Base-by-base conservation (phyloP, 768 basidiomycete species). In the Zangia roseola region DNA sequence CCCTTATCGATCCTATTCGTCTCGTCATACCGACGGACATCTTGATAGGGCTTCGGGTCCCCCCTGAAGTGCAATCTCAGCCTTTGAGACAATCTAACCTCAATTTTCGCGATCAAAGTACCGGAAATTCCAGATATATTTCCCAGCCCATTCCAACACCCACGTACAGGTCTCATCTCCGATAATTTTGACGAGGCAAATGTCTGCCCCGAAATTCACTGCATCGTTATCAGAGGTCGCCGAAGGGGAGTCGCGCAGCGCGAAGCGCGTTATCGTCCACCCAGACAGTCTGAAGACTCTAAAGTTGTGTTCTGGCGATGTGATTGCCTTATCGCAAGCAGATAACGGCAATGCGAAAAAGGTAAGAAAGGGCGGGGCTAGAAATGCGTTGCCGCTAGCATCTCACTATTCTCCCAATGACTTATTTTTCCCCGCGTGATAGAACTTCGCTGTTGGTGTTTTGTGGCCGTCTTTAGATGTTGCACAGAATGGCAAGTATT, bases 391-490 rank as follows among this genome's bases (percentile, higher is more conserved):
- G 23, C 28, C 39, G 26, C 47, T 40, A 37, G 43, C 35, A 38
- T 25, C 49, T 43, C 45, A 23, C n/a, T 47, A 33, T 46, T 37
- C 49, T 50, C n/a, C 43, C 17, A 53, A 23, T n/a, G 54, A 47
- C 41, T 57, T 33, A 58, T 57, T 58, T 53, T 47, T 41, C 41
- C 53, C 31, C 36, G 19, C 42, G 39, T 57, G 54, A 53, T 60
- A 86, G 84, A 67, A 74, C 37, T 83, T 84, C 64, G 79, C 83
- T 12, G 71, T 90, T 45, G 90, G 89, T 6, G 69, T 83, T 39
- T 76, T 79, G 57, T 91, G 89, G 89, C 88, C 88, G n/a, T 86
- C 84, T 33, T 58, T 76, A 38, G 84, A 87, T 8, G 45, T 84
- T 46, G 62, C 80, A 23, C 74, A 74, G 43, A 78, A 82, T 52